A percentile compares a stretch with the other conserved stretches of the same genome.
These are phyloP conservation scores for Sugiyamaella floridensis DNA, from an alignment of 805 yeast genomes.

Conservation along the genomic window DNA sequence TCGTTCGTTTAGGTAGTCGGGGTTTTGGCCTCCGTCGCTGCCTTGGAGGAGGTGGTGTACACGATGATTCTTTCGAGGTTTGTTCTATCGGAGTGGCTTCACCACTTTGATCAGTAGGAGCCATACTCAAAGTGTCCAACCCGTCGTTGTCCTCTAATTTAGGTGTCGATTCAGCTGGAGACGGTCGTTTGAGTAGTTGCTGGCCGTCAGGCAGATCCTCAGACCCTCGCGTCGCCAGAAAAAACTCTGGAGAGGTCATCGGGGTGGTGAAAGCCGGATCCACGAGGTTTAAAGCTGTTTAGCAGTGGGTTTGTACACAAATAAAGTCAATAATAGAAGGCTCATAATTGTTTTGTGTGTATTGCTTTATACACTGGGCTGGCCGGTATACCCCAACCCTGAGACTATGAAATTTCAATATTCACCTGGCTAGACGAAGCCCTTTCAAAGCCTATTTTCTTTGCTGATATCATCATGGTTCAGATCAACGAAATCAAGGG, in stretches of 20 bases:
- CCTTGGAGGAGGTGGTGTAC: background rate
- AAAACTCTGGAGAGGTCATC: background rate
- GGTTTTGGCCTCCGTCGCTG: constrained; percentile 9
- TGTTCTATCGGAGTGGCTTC: background rate
- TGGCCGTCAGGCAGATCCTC: background rate
- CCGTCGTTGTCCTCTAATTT: too few relatives aligned
- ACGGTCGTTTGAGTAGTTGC: background rate
- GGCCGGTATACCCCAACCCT: background rate
- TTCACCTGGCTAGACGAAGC: too few relatives aligned
- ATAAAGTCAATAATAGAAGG: background rate
- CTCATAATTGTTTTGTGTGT: background rate
- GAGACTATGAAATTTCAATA: background rate
- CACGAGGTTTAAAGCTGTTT: background rate
- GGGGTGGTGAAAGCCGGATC: background rate
- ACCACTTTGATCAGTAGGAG: too few relatives aligned
- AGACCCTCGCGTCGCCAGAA: background rate
- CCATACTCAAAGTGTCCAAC: too few relatives aligned
- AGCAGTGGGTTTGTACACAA: background rate
- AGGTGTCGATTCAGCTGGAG: too few relatives aligned
- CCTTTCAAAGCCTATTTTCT: background rate
- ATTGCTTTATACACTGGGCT: background rate
- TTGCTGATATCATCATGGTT: constrained; percentile 45
- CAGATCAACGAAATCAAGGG: constrained; percentile 73
- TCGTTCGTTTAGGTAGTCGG: constrained; percentile 10
- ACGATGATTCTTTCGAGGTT: background rate